Evolutionary conservation across 345 rosid genomes (phyloP).

Genomic region (Arabidopsis suecica): DNA sequence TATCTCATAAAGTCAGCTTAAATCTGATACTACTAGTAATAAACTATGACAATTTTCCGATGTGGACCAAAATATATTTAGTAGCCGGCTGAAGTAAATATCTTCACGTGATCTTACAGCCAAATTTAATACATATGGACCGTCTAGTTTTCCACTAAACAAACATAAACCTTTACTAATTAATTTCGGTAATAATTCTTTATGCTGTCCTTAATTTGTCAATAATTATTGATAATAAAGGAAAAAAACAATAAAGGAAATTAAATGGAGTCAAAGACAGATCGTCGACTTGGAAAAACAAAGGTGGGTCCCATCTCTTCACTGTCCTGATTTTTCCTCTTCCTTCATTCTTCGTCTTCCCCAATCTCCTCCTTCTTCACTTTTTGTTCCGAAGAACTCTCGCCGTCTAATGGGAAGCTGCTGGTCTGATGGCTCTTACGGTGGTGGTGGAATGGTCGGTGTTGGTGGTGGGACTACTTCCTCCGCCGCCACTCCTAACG

Average conservation of each 20-base stretch:
- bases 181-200: neutral
- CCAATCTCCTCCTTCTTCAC: conserved; percentile 22
- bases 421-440: conserved; percentile 60
- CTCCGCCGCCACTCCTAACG: conserved; percentile 56
- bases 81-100: no score
- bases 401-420: conserved; percentile 75
- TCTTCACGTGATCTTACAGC: no score
- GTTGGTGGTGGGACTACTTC: conserved; percentile 62
- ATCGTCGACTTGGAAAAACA: conserved; percentile 38
- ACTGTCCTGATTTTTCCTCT: conserved; percentile 4
- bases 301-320: conserved; percentile 34
- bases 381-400: neutral
- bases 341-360: neutral
- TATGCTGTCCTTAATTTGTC: neutral
- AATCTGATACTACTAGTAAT: no score
- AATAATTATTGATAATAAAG: neutral
- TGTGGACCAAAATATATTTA: no score
- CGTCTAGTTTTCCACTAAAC: no score
- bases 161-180: no score
- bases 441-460: conserved; percentile 56
- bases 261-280: conserved; percentile 22
- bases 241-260: neutral
- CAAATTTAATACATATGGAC: no score
- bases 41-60: no score
- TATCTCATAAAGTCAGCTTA: conserved; percentile 26